phyloP scores from a whole-genome alignment of 352 stramenopile genomes.

The Phytophthora ohioensis region DNA sequence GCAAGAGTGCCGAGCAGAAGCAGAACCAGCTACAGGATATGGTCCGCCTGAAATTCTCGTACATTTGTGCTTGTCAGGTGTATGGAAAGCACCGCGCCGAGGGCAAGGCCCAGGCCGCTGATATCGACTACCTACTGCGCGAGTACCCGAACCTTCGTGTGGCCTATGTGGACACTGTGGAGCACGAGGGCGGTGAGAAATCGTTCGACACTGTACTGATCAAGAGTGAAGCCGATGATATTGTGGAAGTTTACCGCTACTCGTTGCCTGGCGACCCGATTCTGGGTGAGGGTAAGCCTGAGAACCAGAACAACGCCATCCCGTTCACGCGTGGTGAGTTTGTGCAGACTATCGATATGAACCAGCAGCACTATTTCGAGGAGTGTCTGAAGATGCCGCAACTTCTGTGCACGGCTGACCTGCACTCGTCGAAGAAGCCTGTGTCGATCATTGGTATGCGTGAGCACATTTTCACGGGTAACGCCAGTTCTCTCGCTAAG shows the following conservation, averaged over 20 bases:
- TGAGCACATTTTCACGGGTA: constrained; percentile 90
- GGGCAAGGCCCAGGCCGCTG: constrained; percentile 72
- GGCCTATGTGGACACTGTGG: constrained; percentile 84
- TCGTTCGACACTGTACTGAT: constrained; percentile 79
- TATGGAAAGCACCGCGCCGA: constrained; percentile 82
- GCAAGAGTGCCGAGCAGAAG: constrained; percentile 79
- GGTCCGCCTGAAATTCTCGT: constrained; percentile 89
- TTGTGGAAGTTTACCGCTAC: constrained; percentile 86
- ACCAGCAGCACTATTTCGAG: constrained; percentile 90
- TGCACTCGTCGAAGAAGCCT: constrained; percentile 73
- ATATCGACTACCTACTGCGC: constrained; percentile 85
- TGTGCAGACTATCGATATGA: constrained; percentile 92
- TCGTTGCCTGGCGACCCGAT: constrained; percentile 84
- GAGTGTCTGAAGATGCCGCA: constrained; percentile 90
- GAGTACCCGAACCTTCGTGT: constrained; percentile 88
- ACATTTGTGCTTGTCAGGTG: constrained; percentile 87
- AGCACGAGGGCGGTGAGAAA: constrained; percentile 43
- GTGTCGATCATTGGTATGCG: constrained; percentile 89
- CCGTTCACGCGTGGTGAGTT: constrained; percentile 87
- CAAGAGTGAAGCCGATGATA: constrained; percentile 79
- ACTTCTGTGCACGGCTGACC: constrained; percentile 73
- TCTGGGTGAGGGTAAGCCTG: constrained; percentile 82
- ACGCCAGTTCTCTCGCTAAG: constrained; percentile 83
- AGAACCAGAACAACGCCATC: constrained; percentile 89
- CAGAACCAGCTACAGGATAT: constrained; percentile 84